Evolutionary conservation across 2,329 filamentous ascomycete species (phyloP).

Genomic region (Ceratocystis cubensis): DNA sequence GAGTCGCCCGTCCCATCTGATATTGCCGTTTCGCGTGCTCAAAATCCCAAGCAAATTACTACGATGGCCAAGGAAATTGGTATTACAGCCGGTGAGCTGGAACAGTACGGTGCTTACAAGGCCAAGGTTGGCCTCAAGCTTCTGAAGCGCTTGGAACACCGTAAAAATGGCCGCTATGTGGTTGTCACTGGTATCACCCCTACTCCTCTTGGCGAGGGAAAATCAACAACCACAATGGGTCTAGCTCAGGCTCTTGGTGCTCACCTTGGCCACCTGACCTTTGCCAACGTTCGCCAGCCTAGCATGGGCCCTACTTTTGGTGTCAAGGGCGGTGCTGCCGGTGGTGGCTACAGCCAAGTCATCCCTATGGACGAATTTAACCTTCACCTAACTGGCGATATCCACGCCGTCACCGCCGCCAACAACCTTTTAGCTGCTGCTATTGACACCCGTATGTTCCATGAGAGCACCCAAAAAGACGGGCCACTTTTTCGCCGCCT

Average conservation of each 20-base stretch:
- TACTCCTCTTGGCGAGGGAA: conserved; percentile 90
- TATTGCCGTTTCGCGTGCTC: conserved; percentile 78
- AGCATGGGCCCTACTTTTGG: conserved; percentile 97
- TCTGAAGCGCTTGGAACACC: conserved; percentile 72
- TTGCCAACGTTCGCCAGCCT: conserved; percentile 93
- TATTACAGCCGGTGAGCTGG: conserved; percentile 76
- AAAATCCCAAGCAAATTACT: conserved; percentile 85
- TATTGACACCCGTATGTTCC: conserved; percentile 96
- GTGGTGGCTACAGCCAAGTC: conserved; percentile 95
- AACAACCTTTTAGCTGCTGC: conserved; percentile 95
- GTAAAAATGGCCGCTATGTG: conserved; percentile 79
- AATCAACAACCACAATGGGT: conserved; percentile 95
- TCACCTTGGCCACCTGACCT: conserved; percentile 74
- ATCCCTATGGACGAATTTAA: conserved; percentile 99
- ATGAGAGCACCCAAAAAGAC: conserved; percentile 91
- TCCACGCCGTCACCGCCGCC: conserved; percentile 90
- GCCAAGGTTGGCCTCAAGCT: conserved; percentile 82
- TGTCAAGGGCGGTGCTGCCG: conserved; percentile 95
- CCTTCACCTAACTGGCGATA: conserved; percentile 91
- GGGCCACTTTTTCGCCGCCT: conserved; percentile 74
- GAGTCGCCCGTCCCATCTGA: conserved; percentile 81
- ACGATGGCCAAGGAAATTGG: conserved; percentile 74
- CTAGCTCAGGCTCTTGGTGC: conserved; percentile 84
- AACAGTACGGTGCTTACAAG: conserved; percentile 91
- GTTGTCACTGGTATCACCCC: conserved; percentile 93